These are phyloP conservation scores for Pyrrhoderma lamaoense DNA, from an alignment of 1,284 basidiomycete species.

Conservation along the genomic window DNA sequence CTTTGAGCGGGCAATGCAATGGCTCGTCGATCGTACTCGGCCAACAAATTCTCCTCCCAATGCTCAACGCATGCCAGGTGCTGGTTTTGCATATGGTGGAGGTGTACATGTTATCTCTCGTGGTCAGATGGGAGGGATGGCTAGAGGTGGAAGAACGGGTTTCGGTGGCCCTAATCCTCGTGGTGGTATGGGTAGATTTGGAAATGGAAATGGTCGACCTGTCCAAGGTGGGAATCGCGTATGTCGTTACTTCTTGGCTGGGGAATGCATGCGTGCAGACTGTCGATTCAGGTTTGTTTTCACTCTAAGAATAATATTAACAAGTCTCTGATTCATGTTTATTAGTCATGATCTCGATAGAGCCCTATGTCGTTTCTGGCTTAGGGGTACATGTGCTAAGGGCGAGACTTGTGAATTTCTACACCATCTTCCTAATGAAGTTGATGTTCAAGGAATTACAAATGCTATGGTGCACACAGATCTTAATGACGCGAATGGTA, in stretches of 20 bases:
- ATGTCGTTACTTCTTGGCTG: conserved; percentile 93
- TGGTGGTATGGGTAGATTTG: conserved; percentile 36
- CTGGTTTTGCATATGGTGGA: conserved; percentile 45
- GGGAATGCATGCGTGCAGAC: conserved; percentile 92
- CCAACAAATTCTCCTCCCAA: conserved; percentile 28
- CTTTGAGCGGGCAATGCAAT: conserved; percentile 91
- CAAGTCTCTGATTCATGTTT: background rate
- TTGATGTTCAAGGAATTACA: conserved; percentile 60
- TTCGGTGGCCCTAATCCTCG: conserved; percentile 26
- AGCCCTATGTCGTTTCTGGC: conserved; percentile 95
- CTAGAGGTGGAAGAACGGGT: conserved; percentile 35
- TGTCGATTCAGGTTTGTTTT: conserved; percentile 86
- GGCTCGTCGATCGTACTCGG: conserved; percentile 72
- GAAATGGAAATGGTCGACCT: conserved; percentile 52
- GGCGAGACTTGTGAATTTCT: conserved; percentile 87
- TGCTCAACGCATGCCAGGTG: conserved; percentile 18
- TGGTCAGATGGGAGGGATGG: conserved; percentile 32
- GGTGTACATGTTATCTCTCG: conserved; percentile 54
- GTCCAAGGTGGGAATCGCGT: conserved; percentile 64
- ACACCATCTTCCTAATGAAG: conserved; percentile 80
- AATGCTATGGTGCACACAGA: conserved; percentile 66
- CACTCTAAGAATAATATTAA: background rate
- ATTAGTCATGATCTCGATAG: conserved; percentile 83
- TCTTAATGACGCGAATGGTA: conserved; percentile 41
- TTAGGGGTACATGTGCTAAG: conserved; percentile 93